Conservation (phyloP, 2,329 filamentous ascomycete genomes). For the Aspergillus awamori region DNA sequence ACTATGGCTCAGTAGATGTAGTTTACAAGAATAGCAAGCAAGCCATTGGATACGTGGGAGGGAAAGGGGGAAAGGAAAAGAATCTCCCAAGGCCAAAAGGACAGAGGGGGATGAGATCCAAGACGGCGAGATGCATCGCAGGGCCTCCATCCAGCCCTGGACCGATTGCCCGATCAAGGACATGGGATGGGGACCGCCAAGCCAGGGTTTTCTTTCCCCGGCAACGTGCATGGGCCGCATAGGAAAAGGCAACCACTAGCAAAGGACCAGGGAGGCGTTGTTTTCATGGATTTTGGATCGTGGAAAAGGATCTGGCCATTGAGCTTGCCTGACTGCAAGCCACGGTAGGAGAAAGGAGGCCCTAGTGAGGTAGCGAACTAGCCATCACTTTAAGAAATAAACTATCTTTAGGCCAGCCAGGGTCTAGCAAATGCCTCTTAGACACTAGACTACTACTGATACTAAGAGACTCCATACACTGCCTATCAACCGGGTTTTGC, state of each 20-base stretch:
- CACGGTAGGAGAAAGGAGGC: background rate
- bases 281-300: background rate
- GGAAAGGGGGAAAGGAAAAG: background rate
- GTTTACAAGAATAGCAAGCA: background rate
- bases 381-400: background rate
- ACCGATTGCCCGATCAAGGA: background rate
- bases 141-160: background rate
- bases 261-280: background rate
- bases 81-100: background rate
- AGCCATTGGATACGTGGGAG: background rate
- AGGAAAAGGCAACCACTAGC: slow-evolving; percentile 10
- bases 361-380: background rate
- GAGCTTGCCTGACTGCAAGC: background rate
- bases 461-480: no score
- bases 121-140: background rate
- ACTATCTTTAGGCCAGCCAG: background rate
- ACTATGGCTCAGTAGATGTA: background rate
- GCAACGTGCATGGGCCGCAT: slow-evolving; percentile 11
- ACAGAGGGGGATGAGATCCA: no score
- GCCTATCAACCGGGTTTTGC: no score
- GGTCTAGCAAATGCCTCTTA: no score
- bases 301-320: background rate
- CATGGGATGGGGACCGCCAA: slow-evolving; percentile 1
- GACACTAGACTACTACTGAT: no score
- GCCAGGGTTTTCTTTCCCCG: background rate